Base-by-base conservation (phyloP, 257 asterid genomes). In the Capsicum rhomboideum region DNA sequence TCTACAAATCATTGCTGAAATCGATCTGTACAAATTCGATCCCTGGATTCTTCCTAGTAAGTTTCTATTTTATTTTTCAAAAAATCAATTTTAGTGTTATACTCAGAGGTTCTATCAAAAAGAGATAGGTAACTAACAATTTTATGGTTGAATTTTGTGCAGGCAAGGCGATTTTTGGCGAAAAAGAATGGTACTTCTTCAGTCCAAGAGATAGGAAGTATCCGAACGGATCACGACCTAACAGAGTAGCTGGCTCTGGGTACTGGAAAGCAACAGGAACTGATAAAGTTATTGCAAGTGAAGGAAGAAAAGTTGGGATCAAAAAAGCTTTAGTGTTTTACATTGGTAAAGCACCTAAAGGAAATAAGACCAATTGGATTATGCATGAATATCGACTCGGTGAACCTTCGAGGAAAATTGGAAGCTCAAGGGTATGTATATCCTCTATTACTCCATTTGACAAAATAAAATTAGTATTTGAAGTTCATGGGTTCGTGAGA, bases 231-330 rank as follows among this genome's bases (percentile, higher is more conserved):
- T 95, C 98, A 28, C 84, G 98, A 75, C 98, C 98, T 0, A 95
- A 95, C 75, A 83, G 98, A 68, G 97, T 95, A 0, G 98, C 98
- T 17, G 94, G 97, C 2, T 92, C 98, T 1, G 98, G 98, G 0
- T 95, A 95, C 61, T 95, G 98, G 98, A 95, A 95, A 88, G 98
- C 98, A 42, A 95, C 98, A 1, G 98, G 97, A 26, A 94, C 97
- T 0, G 98, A 94, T 44, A 94, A 94, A 85, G 50, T 91, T 0
- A 93, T 94, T 52, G 88, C 85, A 0, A 90, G 91, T 0, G 88
- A 92, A 29, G 98, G 98, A 2, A 84, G 97, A n/a, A 93, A 90
- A 86, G 98, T 95, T 75, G 98, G 98, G 8, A 93, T 95, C 1
- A 95, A 95, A 66, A 95, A 95, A 77, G 98, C 98, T 16, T 93